Evolutionary conservation across 768 basidiomycete genomes (phyloP), one percentile per base, ranked within the genome.

Genomic region (Tricholoma sp.): DNA sequence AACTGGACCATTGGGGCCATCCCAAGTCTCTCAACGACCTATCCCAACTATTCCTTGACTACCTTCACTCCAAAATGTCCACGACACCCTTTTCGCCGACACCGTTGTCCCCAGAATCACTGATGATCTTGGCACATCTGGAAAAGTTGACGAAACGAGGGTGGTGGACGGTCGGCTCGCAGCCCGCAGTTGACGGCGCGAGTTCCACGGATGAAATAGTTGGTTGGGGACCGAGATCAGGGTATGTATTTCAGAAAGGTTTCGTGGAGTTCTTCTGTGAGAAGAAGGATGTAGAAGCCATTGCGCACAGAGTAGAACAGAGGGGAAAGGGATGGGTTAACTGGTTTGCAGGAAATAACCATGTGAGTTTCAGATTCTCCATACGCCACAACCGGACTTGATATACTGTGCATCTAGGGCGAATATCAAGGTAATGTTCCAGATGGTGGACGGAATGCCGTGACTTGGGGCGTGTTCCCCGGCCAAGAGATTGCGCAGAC

Each of bases 401-500:
- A 31, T 50, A 35, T 41, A 5, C 47, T n/a, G 11, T 50, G 56
- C 4, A 12, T 34, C 43, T 51, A 93, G 89, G 94, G 91, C 24
- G 88, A 92, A 50, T 85, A 79, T 59, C 75, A 78, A 61, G 93
- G 84, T 11, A 98, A 97, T 67, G 83, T 96, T 21, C 77, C 82
- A 1, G 83, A 87, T 47, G 84, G 82, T 32, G 88, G 84, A 12
- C 83, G 91, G 56, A 98, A 98, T 70, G 95, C 94, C 0, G 97
- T 99, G 6, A 99, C 97, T 1, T 99, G 97, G 97, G 97, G 95
- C 56, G 88, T 98, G 5, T 99, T 99, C 70, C 92, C 94, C 0
- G 97, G 93, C 0, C 91, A 97, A 67, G 97, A 99, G 71, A 88
- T 99, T 47, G 83, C 88, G 1, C 96, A 98, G 66, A 91, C 96